Base-by-base conservation (phyloP, 2,329 filamentous ascomycete genomes). In the Colletotrichum liaoningense region DNA sequence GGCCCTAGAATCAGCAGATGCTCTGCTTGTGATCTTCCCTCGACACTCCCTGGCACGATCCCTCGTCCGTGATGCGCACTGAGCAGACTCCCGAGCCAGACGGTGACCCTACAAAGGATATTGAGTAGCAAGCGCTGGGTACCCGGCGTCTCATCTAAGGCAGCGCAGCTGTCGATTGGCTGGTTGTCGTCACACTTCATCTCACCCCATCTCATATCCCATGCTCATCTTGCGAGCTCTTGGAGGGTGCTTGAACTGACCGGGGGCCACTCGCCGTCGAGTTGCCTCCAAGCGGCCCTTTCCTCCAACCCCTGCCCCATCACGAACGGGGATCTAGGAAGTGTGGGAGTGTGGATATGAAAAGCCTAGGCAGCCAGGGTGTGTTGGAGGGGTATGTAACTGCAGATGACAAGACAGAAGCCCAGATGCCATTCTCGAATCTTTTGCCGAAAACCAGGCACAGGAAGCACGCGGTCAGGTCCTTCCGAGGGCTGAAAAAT, bases 141-240 rank as follows among this genome's bases (percentile, higher is more conserved):
- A 67, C 63, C 63, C 30, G 59, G 38, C 69, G 72, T 74, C 72
- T 74, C 72, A 74, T 74, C 63, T 68, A 63, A 67, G 68, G 69
- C 62, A 52, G 58, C 49, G 26, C 35, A 52, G n/a, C 52, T 72
- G 63, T 52, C 57, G 35, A 72, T 74, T 71, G 63, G 63, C 63
- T 67, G 63, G 58, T 28, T 65, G 56, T 74, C 58, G 63, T 72
- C 72, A 59, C 58, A 59, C 64, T 68, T 63, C 67, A 72, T 74
- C 57, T 60, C 72, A 72, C 63, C 72, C 67, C 70, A 73, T 73
- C 67, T 67, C 68, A 35, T 62, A 67, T 62, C 42, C 69, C 46
- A 63, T 74, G 62, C 54, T 67, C 68, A 67, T 73, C 67, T 73
- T 69, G 66, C 59, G 55, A 60, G 59, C 56, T 67, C 49, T 73